A percentile compares a stretch with the other conserved stretches of the same genome.
phyloP scores from a whole-genome alignment of 331 rosid species.

The Dryas integrifolia region DNA sequence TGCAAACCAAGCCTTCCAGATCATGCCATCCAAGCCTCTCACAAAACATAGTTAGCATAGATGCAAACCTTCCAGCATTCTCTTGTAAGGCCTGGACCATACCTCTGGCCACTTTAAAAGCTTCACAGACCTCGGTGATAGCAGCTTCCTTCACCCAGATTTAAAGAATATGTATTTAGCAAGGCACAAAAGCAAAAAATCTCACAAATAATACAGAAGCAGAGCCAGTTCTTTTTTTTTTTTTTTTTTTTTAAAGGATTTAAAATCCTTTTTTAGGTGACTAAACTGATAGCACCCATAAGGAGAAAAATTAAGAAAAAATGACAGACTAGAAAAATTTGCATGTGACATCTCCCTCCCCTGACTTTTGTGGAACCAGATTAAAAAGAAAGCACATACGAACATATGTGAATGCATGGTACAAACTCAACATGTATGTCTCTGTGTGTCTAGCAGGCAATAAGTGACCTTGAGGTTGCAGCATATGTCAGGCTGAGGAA shows the following conservation, averaged over 20 bases:
- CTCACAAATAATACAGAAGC: constrained; percentile 11
- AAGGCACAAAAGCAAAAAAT: constrained; percentile 2
- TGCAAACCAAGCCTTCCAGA: constrained; percentile 83
- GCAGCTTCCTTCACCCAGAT: constrained; percentile 69
- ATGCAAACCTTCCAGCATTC: constrained; percentile 97
- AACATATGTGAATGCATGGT: constrained; percentile 7
- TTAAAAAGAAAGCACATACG: constrained; percentile 2
- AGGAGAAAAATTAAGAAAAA: neutral
- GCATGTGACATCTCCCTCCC: neutral
- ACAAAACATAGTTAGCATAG: constrained; percentile 90
- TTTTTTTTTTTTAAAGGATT: neutral
- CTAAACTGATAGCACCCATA: neutral
- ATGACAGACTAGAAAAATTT: neutral
- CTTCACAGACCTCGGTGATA: constrained; percentile 80
- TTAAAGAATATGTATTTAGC: constrained; percentile 16
- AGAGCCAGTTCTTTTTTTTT: constrained; percentile 4
- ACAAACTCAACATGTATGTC: neutral
- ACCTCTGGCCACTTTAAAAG: constrained; percentile 94
- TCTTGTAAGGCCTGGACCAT: constrained; percentile 97
- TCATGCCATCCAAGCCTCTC: constrained; percentile 98
- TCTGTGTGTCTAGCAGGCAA: constrained; percentile 6
- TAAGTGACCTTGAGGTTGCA: constrained; percentile 2
- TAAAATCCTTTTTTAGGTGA: neutral
- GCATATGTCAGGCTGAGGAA: constrained; percentile 9
- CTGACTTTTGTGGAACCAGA: neutral